Evolutionary conservation across 2,329 filamentous ascomycete species (phyloP), one percentile per base, ranked within the genome.

Genomic region (Aspergillus sp.): DNA sequence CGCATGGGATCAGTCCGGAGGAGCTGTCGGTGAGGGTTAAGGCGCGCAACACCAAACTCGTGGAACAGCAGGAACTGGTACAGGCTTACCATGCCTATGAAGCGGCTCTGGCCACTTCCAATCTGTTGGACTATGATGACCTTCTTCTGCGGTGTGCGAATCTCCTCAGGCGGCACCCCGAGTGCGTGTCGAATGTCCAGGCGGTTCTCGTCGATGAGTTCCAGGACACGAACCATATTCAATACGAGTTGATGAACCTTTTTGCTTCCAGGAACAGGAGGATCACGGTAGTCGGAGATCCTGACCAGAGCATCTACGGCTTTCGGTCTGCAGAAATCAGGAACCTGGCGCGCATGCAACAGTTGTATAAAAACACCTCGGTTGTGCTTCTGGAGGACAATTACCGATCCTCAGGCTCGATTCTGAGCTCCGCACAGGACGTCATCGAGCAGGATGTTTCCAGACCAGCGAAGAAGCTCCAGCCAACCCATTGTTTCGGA

Each of bases 251-350:
- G 26, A 95, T 95, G 86, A 80, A 75, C 41, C 70, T 94, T 1
- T 80, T 98, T 48, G 85, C 88, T 2, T 77, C 85, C 39, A 64
- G 69, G 14, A 70, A 72, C 26, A 73, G 75, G 35, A 73, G 78
- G n/a, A 89, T 96, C 45, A 96, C 89, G 1, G 84, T 95, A 38
- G 91, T 98, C 4, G 91, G 89, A 20, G 89, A 98, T 53, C 89
- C 91, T 0, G 91, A 98, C 55, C 89, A 98, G 59, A 95, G 88
- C 55, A 98, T 98, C 36, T 98, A 96, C 55, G 85, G 89, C 13
- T 98, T 93, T 70, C 80, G 89, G 13, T 88, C 86, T 5, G 89
- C 91, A 7, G 89, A 98, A 57, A 85, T 89, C 45, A 81, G 81
- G 53, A 98, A 96, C 48, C 69, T 96, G 29, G 74, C 75, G 43